These are phyloP conservation scores for Phytophthora macrochlamydospora DNA, from an alignment of 352 stramenopile genomes.

Conservation along the genomic window DNA sequence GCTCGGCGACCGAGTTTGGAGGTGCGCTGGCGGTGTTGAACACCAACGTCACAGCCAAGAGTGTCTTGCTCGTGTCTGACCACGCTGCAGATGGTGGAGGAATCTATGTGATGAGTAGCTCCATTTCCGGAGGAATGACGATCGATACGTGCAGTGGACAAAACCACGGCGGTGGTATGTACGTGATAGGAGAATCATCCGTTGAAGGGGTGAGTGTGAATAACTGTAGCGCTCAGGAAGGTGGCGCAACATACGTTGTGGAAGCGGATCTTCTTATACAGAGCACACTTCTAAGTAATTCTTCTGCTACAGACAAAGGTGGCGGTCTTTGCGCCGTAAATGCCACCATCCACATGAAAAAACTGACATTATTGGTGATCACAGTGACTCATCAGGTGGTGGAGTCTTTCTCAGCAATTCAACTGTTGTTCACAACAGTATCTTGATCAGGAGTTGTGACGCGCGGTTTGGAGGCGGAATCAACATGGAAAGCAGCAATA, in stretches of 20 bases:
- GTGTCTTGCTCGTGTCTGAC: conserved; percentile 1
- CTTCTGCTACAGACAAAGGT: conserved; percentile 22
- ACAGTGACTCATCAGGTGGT: conserved; percentile 20
- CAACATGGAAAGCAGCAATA: conserved; percentile 27
- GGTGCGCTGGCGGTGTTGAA: conserved; percentile 35
- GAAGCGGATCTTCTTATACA: conserved; percentile 12
- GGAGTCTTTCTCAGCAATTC: conserved; percentile 39
- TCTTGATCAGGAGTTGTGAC: conserved; percentile 28
- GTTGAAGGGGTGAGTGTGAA: conserved; percentile 10
- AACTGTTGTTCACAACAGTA: conserved; percentile 27
- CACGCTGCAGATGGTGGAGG: conserved; percentile 24
- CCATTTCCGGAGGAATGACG: conserved; percentile 18
- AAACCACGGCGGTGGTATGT: conserved; percentile 26
- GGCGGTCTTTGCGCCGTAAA: conserved; percentile 33
- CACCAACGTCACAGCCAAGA: conserved; percentile 12
- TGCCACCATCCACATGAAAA: conserved; percentile 14
- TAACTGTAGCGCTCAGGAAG: conserved; percentile 20
- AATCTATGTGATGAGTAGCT: conserved; percentile 14
- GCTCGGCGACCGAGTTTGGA: conserved; percentile 12
- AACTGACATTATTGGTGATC: conserved; percentile 7
- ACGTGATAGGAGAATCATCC: conserved; percentile 13
- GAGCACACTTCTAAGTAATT: conserved; percentile 10
- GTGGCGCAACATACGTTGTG: conserved; percentile 39
- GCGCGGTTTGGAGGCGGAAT: conserved; percentile 42
- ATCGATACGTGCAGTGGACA: conserved; percentile 17